Evolutionary conservation across 176 grass and related monocot genomes (phyloP), one percentile per base, ranked within the genome.

Genomic region (Rhynchospora pubera): DNA sequence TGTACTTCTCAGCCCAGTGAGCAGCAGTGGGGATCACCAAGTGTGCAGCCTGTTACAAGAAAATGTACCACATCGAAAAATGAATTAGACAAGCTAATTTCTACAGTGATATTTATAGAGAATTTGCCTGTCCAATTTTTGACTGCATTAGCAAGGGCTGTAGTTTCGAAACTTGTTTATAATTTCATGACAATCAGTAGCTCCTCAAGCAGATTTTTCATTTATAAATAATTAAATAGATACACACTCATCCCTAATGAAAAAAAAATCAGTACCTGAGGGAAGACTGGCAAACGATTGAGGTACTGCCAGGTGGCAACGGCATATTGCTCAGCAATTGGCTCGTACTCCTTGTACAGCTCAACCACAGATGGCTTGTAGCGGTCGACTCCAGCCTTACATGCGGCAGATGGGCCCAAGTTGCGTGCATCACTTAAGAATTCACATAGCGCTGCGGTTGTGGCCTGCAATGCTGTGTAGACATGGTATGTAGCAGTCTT

Each of bases 1-100:
- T 99, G 92, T 99, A 99, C 89, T 89, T 95, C 12, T 95, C 82
- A 6, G 82, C 59, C 85, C 85, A 90, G 91, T 91, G 79, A 0
- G 86, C 85, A 9, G 89, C 96, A 16, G 86, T 93, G 42, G 96
- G 91, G 15, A 95, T 84, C 51, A 77, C 77, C 74, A 95, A 85
- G 26, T 95, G 89, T 28, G 91, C 89, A 46, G 82, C 43, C 79
- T 82, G 14, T 74, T 26, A 50, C 1, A 39, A 52, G 24, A 74
- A 52, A 0, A 50, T 5, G 50, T 12, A 51, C 19, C 67, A 50
- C 21, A 44, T 48, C 14, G 10, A 50, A 73, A 23, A 11, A 6
- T 2, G 47, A 50, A 74, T 74, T 28, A 74, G 22, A 74, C 45
- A 11, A 9, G n/a, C 22, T 14, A 50, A 74, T 74, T 51, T 1